phyloP scores from a whole-genome alignment of 495 filamentous ascomycete species.

The Xylaria venustula region DNA sequence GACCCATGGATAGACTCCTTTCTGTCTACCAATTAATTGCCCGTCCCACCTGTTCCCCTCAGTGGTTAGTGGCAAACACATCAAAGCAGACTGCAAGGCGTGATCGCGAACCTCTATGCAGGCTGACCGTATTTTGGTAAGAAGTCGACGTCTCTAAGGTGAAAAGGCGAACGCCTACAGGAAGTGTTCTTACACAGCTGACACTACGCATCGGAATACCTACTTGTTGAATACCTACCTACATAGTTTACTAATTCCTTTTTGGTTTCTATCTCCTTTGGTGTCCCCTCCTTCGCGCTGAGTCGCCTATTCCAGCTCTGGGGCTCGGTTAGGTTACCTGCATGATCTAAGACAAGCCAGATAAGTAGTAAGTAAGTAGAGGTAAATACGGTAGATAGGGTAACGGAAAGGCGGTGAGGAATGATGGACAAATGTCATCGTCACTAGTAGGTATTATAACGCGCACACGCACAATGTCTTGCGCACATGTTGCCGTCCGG shows the following conservation, averaged over 20 bases:
- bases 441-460: slow-evolving; percentile 1
- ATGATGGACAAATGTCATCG: neutral
- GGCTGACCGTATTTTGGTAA: neutral
- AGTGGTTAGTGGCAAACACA: neutral
- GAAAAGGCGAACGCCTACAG: no score
- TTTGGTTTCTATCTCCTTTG: no score
- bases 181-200: no score
- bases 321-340: no score
- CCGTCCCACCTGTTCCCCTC: slow-evolving; percentile 2
- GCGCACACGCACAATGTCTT: neutral
- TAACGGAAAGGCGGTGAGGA: slow-evolving; percentile 12
- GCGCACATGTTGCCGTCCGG: neutral
- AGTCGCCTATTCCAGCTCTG: no score
- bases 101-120: neutral
- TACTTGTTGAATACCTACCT: no score
- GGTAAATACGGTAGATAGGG: neutral
- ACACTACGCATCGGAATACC: no score
- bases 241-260: neutral
- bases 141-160: neutral
- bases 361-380: neutral
- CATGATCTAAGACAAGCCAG: no score
- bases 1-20: no score
- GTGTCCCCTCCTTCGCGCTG: no score
- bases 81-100: neutral
- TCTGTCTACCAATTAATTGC: neutral